Percentiles rank a stretch among this genome's conserved stretches.
These are phyloP conservation scores for Lactarius akahatsu DNA, from an alignment of 768 basidiomycete species.

Conservation along the genomic window DNA sequence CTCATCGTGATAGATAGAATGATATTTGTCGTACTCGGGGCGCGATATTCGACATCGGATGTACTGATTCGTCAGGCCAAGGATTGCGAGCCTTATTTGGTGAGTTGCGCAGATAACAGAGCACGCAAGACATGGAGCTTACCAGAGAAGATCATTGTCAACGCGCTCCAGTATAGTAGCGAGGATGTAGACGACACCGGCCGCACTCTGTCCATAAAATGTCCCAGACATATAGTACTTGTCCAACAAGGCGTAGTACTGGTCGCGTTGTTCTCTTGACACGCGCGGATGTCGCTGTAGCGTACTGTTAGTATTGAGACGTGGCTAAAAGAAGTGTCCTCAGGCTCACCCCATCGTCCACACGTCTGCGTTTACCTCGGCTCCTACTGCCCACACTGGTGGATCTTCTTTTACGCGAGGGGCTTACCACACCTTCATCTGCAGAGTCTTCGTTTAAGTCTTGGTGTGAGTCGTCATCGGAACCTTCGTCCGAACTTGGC, in stretches of 20 bases:
- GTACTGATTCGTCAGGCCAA: slow-evolving; percentile 94
- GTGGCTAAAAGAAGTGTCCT: slow-evolving; percentile 21
- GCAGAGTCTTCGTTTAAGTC: slow-evolving; percentile 46
- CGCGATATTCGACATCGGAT: slow-evolving; percentile 84
- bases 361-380: slow-evolving; percentile 42
- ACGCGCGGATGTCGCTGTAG: slow-evolving; percentile 53
- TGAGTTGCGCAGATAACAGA: background rate
- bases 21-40: slow-evolving; percentile 77
- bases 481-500: slow-evolving; percentile 62
- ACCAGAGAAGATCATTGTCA: slow-evolving; percentile 95
- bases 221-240: slow-evolving; percentile 86
- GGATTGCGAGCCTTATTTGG: slow-evolving; percentile 75
- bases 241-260: slow-evolving; percentile 62
- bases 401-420: slow-evolving; percentile 53
- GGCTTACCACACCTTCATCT: slow-evolving; percentile 43
- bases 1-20: slow-evolving; percentile 83
- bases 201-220: slow-evolving; percentile 85
- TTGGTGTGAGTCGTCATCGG: slow-evolving; percentile 46
- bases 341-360: slow-evolving; percentile 39
- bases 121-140: slow-evolving; percentile 27
- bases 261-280: slow-evolving; percentile 66
- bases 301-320: slow-evolving; percentile 5
- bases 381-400: slow-evolving; percentile 21
- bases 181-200: slow-evolving; percentile 85
- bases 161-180: slow-evolving; percentile 88